These are phyloP conservation scores for Blumeria graminis DNA, from an alignment of 2,329 filamentous ascomycete genomes.

Conservation along the genomic window DNA sequence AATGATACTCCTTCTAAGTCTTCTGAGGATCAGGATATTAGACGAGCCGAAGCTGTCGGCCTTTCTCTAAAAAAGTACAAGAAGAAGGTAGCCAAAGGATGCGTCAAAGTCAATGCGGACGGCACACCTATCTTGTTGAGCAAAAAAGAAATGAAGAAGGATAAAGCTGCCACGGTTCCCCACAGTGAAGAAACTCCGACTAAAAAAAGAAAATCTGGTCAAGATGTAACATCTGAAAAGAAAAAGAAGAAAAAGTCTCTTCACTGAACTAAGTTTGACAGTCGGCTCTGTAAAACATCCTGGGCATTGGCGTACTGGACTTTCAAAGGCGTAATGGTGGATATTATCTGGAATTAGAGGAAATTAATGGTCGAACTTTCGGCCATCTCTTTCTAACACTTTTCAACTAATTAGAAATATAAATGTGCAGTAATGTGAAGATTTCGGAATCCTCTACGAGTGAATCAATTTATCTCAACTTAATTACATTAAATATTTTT, in stretches of 20 bases:
- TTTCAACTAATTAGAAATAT: no score
- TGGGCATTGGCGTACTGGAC: no score
- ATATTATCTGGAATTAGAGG: no score
- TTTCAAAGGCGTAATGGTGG: no score
- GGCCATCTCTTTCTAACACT: no score
- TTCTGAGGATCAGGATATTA: constrained; percentile 19
- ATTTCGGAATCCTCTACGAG: no score
- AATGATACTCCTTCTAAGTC: constrained; percentile 7
- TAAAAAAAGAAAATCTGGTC: constrained; percentile 47
- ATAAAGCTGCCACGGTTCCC: constrained; percentile 21
- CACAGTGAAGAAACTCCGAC: constrained; percentile 14
- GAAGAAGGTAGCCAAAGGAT: constrained; percentile 52
- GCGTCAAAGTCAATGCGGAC: constrained; percentile 40
- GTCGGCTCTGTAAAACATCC: no score
- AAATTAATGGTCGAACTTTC: no score
- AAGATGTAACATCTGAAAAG: constrained; percentile 31
- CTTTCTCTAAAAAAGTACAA: constrained; percentile 55
- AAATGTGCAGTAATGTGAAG: no score
- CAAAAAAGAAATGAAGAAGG: constrained; percentile 45
- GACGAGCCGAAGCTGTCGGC: constrained; percentile 38
- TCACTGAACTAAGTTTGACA: no score
- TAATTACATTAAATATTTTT: no score
- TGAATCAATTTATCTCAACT: no score
- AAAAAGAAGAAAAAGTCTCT: constrained; percentile 29
- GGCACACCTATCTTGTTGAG: constrained; percentile 37